A percentile compares a stretch with the other conserved stretches of the same genome.
These are phyloP conservation scores for Aureobasidium leucospermi DNA, from an alignment of 2,329 filamentous ascomycete genomes.

Conservation along the genomic window DNA sequence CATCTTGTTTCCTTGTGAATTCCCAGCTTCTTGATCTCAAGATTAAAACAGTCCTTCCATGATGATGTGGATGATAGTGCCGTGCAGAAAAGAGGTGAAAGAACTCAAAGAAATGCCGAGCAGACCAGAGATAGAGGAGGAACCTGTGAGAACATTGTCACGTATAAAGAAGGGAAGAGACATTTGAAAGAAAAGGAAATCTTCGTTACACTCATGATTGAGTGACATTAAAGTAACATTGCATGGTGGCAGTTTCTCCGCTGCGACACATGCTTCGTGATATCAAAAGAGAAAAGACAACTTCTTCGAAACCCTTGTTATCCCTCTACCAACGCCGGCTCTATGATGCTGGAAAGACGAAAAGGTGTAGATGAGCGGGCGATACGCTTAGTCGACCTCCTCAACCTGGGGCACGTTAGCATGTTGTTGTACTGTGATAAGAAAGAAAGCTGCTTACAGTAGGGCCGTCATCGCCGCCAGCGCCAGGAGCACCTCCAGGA, in stretches of 20 bases:
- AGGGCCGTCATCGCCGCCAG: conserved; percentile 51
- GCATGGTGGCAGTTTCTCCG: not conserved
- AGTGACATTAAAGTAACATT: conserved; percentile 3
- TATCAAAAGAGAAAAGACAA: conserved; percentile 10
- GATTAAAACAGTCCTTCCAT: too few relatives aligned
- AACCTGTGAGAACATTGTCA: not conserved
- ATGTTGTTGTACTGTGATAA: too few relatives aligned
- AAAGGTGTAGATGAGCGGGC: conserved; percentile 4
- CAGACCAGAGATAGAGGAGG: not conserved
- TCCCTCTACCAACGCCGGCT: conserved; percentile 14
- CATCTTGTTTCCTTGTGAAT: too few relatives aligned
- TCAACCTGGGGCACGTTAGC: too few relatives aligned
- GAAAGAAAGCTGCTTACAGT: too few relatives aligned
- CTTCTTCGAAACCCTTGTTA: not conserved
- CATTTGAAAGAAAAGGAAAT: conserved; percentile 2
- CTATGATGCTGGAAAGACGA: conserved; percentile 12
- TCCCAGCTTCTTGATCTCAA: too few relatives aligned
- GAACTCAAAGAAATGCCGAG: not conserved
- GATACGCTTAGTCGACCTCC: conserved; percentile 14
- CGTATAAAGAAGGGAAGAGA: not conserved
- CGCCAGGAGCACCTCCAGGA: too few relatives aligned
- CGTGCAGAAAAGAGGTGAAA: too few relatives aligned
- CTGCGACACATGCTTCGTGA: not conserved
- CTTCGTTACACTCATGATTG: not conserved
- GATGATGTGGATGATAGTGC: too few relatives aligned